Evolutionary conservation across 768 basidiomycete species (phyloP), one percentile per base, ranked within the genome.

Genomic region (Agrocybe chaxingu): DNA sequence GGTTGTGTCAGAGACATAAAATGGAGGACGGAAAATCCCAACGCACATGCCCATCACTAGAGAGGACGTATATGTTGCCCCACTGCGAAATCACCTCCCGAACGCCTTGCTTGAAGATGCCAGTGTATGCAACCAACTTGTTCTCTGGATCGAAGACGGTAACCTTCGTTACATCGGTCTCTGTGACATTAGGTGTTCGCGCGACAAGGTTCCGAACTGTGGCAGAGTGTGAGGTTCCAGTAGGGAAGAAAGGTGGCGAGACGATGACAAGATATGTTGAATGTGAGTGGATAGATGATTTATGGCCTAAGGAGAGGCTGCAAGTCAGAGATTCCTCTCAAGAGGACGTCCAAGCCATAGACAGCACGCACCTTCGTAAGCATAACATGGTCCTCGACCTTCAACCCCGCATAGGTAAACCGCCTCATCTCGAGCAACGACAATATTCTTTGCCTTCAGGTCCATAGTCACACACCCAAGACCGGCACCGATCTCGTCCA

Each of bases 141-240:
- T 95, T 97, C 61, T 92, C 90, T 34, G 87, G 81, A 62, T 99
- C 95, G 57, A 98, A 87, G 1, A 98, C 80, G 0, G 87, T 88
- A 37, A 98, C 81, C 54, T 84, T 87, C 9, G 84, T 82, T 35
- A 90, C 81, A 45, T 92, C 89, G 0, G 77, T 67, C 36, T 78
- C 76, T 11, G 65, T 58, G 4, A 75, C 57, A 40, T 72, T 75
- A 4, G 62, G 63, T 3, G 73, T 73, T 8, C 79, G 73, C 2
- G 82, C 80, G 35, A 82, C 84, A 57, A 80, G 83, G 55, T 89
- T 83, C 37, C 92, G 80, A 7, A 91, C 84, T 0, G 92, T 89
- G 0, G 87, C 80, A 3, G 87, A 86, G 0, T 84, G 72, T 1
- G 85, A 81, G 0, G 81, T 70, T 0, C 84, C 80, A 4, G 81